phyloP scores from a whole-genome alignment of 257 asterid species.

The Solanum chaucha region DNA sequence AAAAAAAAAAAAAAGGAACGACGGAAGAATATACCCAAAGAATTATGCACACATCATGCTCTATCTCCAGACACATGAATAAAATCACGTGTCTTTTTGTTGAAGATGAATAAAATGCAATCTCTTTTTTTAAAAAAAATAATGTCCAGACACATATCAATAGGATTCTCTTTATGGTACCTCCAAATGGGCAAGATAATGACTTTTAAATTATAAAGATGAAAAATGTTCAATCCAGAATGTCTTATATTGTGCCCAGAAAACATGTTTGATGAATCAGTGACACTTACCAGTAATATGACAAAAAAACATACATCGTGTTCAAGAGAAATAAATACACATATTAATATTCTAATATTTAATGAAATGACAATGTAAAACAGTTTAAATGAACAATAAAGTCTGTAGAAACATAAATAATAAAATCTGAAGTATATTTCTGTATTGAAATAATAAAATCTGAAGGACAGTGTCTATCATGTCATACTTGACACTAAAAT shows the following conservation, averaged over 20 bases:
- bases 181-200: background rate
- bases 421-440: background rate
- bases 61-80: background rate
- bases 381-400: background rate
- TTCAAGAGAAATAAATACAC: background rate
- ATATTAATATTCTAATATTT: background rate
- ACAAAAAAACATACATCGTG: background rate
- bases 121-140: too few relatives aligned
- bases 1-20: background rate
- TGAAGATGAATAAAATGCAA: background rate
- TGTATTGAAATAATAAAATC: background rate
- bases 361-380: background rate
- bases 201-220: background rate
- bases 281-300: background rate
- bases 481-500: background rate
- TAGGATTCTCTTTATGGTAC: background rate
- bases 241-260: background rate
- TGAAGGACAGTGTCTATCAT: background rate
- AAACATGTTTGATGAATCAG: background rate
- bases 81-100: background rate
- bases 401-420: background rate
- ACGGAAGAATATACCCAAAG: background rate
- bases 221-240: background rate
- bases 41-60: background rate
- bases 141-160: background rate